Evolutionary conservation across 2,329 filamentous ascomycete genomes (phyloP).

Genomic region (Sporothrix pseudoabietina): DNA sequence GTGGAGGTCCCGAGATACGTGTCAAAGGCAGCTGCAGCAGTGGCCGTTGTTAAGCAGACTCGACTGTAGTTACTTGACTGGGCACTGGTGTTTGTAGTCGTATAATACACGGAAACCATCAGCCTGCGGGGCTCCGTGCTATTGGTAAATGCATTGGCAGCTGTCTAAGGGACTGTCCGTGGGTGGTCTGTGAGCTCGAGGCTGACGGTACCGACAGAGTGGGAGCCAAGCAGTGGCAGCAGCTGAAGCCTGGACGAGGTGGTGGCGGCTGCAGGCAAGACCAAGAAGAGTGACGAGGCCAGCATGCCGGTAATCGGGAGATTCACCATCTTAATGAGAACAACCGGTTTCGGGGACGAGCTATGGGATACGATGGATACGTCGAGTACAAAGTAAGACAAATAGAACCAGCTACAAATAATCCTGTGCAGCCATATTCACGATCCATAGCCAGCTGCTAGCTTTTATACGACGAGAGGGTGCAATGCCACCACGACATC

Average conservation of each 20-base stretch:
- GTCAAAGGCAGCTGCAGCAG: neutral
- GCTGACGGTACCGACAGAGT: neutral
- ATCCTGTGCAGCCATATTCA: neutral
- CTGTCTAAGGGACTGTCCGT: neutral
- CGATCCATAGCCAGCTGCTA: neutral
- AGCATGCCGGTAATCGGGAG: neutral
- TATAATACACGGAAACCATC: constrained; percentile 7
- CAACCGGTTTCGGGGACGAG: neutral
- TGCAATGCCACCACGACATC: neutral
- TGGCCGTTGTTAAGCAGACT: neutral
- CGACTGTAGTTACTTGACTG: neutral
- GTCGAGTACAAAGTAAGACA: neutral
- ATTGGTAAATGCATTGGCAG: neutral
- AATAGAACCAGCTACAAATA: neutral
- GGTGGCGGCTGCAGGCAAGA: neutral
- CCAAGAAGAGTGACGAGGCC: neutral
- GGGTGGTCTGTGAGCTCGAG: neutral
- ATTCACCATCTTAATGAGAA: neutral
- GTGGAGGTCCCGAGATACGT: neutral
- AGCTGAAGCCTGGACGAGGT: neutral
- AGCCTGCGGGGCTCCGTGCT: neutral
- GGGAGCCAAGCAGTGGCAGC: neutral
- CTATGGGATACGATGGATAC: neutral
- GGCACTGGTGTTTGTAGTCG: neutral
- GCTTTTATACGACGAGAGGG: neutral